A percentile compares a stretch with the other conserved stretches of the same genome.
Conservation (phyloP, 805 yeast genomes). For the Starmerella scarabaei region DNA sequence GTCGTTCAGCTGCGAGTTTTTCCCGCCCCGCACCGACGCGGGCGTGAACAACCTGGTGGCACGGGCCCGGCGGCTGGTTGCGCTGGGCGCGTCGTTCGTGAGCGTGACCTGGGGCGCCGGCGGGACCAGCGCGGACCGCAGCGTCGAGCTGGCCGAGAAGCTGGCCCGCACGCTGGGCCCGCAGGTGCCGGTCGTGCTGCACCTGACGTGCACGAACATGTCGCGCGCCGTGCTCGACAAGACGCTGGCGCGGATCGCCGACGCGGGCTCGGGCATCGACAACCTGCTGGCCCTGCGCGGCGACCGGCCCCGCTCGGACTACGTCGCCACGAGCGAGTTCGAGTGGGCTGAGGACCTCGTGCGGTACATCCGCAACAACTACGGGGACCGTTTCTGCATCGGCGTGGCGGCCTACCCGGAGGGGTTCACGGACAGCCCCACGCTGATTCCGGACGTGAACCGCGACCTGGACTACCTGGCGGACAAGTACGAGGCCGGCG, state of each 20-base stretch:
- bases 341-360: slow-evolving; percentile 69
- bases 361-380: slow-evolving; percentile 48
- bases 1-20: slow-evolving; percentile 82
- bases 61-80: slow-evolving; percentile 79
- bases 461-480: slow-evolving; percentile 67
- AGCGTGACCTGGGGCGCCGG: slow-evolving; percentile 99
- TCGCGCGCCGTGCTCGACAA: slow-evolving; percentile 61
- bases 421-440: slow-evolving; percentile 87
- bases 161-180: slow-evolving; percentile 50
- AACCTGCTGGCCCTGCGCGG: slow-evolving; percentile 91
- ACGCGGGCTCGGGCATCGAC: slow-evolving; percentile 64
- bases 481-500: slow-evolving; percentile 87
- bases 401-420: slow-evolving; percentile 99
- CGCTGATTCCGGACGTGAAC: slow-evolving; percentile 48
- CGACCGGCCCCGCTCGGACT: slow-evolving; percentile 75
- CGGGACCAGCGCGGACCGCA: slow-evolving; percentile 80
- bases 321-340: slow-evolving; percentile 28
- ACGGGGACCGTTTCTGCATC: slow-evolving; percentile 75
- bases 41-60: slow-evolving; percentile 77
- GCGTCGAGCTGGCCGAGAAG: slow-evolving; percentile 66
- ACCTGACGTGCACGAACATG: slow-evolving; percentile 92
- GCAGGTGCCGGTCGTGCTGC: slow-evolving; percentile 82
- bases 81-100: slow-evolving; percentile 75
- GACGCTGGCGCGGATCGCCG: slow-evolving; percentile 45
- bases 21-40: slow-evolving; percentile 79